Conservation (phyloP, 495 filamentous ascomycete genomes). For the Neurospora tetrasperma region DNA sequence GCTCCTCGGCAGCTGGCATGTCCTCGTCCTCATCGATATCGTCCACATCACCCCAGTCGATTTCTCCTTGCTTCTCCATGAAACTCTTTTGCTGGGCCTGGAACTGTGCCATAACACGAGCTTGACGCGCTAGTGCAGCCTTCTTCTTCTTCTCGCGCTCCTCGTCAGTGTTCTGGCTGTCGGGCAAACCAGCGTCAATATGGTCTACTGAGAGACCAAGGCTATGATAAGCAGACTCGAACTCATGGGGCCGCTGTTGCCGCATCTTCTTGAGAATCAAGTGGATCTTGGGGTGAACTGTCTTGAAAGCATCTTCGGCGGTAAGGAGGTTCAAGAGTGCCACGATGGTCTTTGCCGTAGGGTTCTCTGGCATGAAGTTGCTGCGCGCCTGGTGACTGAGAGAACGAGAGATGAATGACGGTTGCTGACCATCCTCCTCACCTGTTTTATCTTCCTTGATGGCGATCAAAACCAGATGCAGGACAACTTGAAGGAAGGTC, state of each 20-base stretch:
- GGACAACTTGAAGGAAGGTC: constrained; percentile 78
- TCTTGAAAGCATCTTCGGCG: constrained; percentile 59
- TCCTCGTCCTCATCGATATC: constrained; percentile 57
- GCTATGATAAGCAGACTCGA: constrained; percentile 47
- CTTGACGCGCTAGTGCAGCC: constrained; percentile 78
- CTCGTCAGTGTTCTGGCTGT: constrained; percentile 47
- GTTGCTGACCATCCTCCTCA: constrained; percentile 38
- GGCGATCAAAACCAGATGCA: constrained; percentile 78
- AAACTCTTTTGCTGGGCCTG: constrained; percentile 94
- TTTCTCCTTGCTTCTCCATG: constrained; percentile 68
- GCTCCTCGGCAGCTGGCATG: constrained; percentile 49
- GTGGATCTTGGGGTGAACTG: constrained; percentile 74
- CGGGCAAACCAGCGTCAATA: constrained; percentile 44
- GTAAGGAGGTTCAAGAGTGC: constrained; percentile 65
- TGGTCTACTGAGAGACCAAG: constrained; percentile 42
- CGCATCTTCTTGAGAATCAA: constrained; percentile 80
- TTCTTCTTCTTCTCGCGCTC: constrained; percentile 80
- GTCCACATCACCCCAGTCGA: constrained; percentile 74
- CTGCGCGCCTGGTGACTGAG: constrained; percentile 49
- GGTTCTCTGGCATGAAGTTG: constrained; percentile 41
- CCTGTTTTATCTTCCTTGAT: constrained; percentile 64
- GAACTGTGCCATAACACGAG: constrained; percentile 91
- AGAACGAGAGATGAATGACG: constrained; percentile 61
- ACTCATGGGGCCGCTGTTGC: constrained; percentile 63
- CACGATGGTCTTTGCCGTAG: constrained; percentile 55